These are phyloP conservation scores for Solanum chilense DNA, from an alignment of 257 asterid genomes.

Conservation along the genomic window DNA sequence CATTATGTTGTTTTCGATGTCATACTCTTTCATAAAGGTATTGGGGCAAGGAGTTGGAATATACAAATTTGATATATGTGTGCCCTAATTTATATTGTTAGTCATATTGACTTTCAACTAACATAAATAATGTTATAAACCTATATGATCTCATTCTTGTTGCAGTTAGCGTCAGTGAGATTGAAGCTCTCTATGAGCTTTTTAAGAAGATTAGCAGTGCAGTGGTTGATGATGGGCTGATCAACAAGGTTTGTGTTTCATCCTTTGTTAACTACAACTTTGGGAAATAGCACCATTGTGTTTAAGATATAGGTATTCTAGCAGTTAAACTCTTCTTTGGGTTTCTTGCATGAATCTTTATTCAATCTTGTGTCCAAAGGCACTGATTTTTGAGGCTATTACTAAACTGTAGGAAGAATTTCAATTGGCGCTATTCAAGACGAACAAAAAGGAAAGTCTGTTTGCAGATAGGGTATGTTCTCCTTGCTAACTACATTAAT, in stretches of 20 bases:
- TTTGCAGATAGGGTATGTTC: constrained; percentile 83
- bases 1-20: neutral
- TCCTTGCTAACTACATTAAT: constrained; percentile 10
- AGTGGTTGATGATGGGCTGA: constrained; percentile 80
- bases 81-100: neutral
- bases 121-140: neutral
- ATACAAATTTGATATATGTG: neutral
- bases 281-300: neutral
- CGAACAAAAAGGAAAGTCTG: constrained; percentile 67
- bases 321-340: neutral
- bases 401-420: constrained; percentile 64
- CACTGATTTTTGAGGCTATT: neutral
- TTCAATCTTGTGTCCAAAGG: neutral
- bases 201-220: constrained; percentile 82
- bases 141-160: neutral
- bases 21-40: neutral
- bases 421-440: constrained; percentile 77
- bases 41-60: neutral
- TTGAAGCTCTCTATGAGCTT: constrained; percentile 78
- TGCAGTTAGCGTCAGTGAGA: constrained; percentile 85
- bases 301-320: neutral
- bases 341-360: neutral
- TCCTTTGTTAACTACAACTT: neutral
- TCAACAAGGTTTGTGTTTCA: constrained; percentile 48
- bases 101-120: neutral